phyloP scores from a whole-genome alignment of 805 yeast genomes.

The Pachysolen tannophilus region DNA sequence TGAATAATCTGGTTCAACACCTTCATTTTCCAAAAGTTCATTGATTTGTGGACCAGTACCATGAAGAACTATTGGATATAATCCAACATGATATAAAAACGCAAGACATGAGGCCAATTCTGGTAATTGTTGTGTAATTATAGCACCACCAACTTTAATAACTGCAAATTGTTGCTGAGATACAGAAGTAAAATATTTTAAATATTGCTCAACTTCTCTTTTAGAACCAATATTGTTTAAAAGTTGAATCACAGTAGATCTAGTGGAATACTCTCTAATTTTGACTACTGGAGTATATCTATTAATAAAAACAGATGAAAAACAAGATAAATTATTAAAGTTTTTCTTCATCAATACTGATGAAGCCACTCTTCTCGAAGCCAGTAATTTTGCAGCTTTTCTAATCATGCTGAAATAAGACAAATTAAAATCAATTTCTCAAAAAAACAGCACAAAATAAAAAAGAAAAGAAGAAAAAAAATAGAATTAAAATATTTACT shows the following conservation, averaged over 20 bases:
- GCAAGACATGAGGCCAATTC: conserved; percentile 95
- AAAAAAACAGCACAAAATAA: background rate
- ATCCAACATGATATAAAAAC: conserved; percentile 92
- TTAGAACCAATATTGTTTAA: conserved; percentile 95
- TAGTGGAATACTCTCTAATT: conserved; percentile 45
- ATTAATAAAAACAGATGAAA: too few species aligned
- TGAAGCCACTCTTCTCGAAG: background rate
- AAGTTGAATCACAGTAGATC: conserved; percentile 93
- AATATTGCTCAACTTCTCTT: conserved; percentile 95
- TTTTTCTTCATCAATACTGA: background rate
- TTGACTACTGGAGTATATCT: too few species aligned
- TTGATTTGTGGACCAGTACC: conserved; percentile 99
- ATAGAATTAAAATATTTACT: too few species aligned
- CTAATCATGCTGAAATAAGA: background rate
- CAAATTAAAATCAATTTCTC: background rate
- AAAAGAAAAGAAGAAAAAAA: too few species aligned
- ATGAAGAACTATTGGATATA: conserved; percentile 93
- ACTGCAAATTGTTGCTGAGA: conserved; percentile 97
- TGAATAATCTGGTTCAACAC: conserved; percentile 90
- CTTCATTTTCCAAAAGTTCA: conserved; percentile 84
- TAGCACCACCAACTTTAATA: conserved; percentile 98
- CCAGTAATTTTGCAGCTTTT: background rate
- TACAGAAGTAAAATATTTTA: conserved; percentile 93
- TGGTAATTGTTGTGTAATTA: conserved; percentile 87
- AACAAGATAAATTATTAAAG: background rate